Evolutionary conservation across 129 eudicot genomes (phyloP), one percentile per base, ranked within the genome.

Genomic region (Erigeron canadensis): DNA sequence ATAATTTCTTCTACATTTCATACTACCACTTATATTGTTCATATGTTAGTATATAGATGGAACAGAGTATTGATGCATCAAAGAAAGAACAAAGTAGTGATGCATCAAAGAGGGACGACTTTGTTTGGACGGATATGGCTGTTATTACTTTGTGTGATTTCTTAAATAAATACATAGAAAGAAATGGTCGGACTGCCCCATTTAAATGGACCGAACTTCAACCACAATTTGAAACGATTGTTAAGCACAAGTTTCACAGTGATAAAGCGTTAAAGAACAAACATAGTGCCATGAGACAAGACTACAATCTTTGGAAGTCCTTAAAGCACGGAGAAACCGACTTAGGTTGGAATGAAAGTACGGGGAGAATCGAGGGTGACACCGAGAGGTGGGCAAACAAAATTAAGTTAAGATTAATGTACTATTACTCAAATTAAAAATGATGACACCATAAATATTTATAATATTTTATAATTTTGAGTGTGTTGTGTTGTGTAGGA

Each of bases 281-380:
- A n/a, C 53, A 69, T 53, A 45, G 54, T 17, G 38, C 17, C 3
- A 70, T 70, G 64, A 19, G 50, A 38, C 4, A 12, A 54, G 45
- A 41, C 10, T 70, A 70, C 22, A 17, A 39, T 18, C 41, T 70
- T 9, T 70, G 74, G 74, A 70, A 55, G 53, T 70, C n/a, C 1
- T 55, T 70, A 2, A 70, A 54, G 19, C 40, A 37, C 4, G 7
- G 41, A 4, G 38, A 53, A 41, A 40, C 10, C 2, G 18, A 53
- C 11, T 40, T 70, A 6, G 50, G 53, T 39, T 70, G 74, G 74
- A 40, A 70, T 41, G 53, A 48, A 37, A 54, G 21, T 70, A 54
- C 64, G 2, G 19, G 38, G 11, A 13, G 10, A 5, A 23, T 47
- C 0, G 60, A 46, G 16, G 16, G 60, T 15, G 47, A 4, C 12